phyloP scores from a whole-genome alignment of 1,284 basidiomycete species.

The Veloboletus limbatus region DNA sequence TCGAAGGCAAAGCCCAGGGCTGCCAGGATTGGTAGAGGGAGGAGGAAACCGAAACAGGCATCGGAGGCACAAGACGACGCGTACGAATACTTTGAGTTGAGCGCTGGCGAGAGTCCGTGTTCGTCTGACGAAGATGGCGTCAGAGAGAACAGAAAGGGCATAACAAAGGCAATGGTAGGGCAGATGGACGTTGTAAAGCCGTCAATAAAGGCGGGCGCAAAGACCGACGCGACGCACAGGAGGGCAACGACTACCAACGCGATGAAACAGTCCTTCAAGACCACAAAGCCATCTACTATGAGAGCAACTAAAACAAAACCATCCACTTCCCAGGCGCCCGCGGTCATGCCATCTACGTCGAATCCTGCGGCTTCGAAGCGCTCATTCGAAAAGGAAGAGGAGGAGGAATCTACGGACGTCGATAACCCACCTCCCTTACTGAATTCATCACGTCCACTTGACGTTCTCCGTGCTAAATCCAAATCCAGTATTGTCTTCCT shows the following conservation, averaged over 20 bases:
- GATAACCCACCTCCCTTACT: constrained; percentile 8
- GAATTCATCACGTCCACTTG: constrained; percentile 26
- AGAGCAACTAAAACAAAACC: constrained; percentile 10
- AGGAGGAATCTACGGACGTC: constrained; percentile 10
- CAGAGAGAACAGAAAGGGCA: constrained; percentile 2
- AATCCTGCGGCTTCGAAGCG: not conserved
- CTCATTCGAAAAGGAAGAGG: constrained; percentile 10
- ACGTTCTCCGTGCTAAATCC: constrained; percentile 24
- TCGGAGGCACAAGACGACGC: constrained; percentile 32
- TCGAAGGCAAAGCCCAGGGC: constrained; percentile 11
- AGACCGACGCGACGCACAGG: not conserved
- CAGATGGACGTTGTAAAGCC: not conserved
- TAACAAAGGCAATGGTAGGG: constrained; percentile 8
- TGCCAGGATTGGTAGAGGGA: constrained; percentile 7
- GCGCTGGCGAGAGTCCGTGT: constrained; percentile 24
- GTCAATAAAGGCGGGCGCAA: not conserved
- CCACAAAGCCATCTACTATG: constrained; percentile 13
- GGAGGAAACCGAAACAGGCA: constrained; percentile 23
- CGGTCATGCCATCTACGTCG: not conserved
- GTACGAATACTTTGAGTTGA: constrained; percentile 30
- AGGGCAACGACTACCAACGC: constrained; percentile 6
- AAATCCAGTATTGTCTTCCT: not conserved
- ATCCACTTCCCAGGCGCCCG: not conserved
- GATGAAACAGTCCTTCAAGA: constrained; percentile 16
- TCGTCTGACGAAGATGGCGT: constrained; percentile 16